A percentile compares a stretch with the other conserved stretches of the same genome.
Conservation (phyloP, 495 filamentous ascomycete species). For the Penicillium riverlandense region DNA sequence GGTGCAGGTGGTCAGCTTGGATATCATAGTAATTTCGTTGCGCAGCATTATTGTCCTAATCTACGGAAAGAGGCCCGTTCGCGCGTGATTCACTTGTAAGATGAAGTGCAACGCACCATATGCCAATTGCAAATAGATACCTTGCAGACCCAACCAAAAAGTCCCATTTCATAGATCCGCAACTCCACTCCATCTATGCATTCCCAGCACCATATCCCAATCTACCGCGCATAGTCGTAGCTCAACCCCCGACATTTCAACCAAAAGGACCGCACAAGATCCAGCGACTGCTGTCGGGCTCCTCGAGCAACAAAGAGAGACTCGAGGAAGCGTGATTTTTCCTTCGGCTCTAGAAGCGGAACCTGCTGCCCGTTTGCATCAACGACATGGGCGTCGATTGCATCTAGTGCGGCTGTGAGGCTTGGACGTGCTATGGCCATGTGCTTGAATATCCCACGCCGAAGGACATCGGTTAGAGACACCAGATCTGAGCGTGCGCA, state of each 20-base stretch:
- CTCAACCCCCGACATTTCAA: constrained; percentile 59
- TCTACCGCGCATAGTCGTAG: constrained; percentile 51
- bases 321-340: constrained; percentile 29
- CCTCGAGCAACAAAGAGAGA: constrained; percentile 51
- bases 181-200: constrained; percentile 2
- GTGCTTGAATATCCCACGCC: constrained; percentile 63
- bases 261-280: constrained; percentile 63
- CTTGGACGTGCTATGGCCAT: constrained; percentile 56
- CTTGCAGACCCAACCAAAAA: background rate
- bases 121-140: constrained; percentile 11
- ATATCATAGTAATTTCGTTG: background rate
- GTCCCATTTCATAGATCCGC: constrained; percentile 1
- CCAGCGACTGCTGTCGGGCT: constrained; percentile 44
- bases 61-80: too few species aligned
- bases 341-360: constrained; percentile 19
- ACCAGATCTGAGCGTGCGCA: constrained; percentile 74
- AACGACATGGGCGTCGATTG: constrained; percentile 31
- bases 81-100: too few species aligned
- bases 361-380: constrained; percentile 24
- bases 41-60: background rate
- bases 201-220: background rate
- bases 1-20: constrained; percentile 4
- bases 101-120: constrained; percentile 1
- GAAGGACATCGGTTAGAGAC: constrained; percentile 66
- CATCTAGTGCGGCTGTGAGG: constrained; percentile 49